phyloP scores from a whole-genome alignment of 148 eudicot genomes.

The Spergularia bocconei region DNA sequence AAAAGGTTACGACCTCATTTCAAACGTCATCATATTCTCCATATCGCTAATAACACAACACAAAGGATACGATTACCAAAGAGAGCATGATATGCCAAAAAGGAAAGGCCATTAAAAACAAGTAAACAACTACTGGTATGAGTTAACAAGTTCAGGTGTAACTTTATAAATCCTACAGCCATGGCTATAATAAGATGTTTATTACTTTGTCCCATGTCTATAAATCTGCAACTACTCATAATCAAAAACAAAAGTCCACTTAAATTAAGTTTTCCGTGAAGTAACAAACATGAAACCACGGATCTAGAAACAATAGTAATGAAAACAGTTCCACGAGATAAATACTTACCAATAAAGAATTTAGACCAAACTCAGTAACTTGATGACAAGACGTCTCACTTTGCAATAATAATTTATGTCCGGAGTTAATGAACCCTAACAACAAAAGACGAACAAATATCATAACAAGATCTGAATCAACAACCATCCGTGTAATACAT shows the following conservation, averaged over 20 bases:
- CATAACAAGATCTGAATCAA: not conserved
- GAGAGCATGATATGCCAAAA: not conserved
- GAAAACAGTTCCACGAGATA: not conserved
- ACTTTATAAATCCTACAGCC: not conserved
- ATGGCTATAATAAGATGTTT: not conserved
- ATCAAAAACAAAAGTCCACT: not conserved
- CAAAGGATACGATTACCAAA: not conserved
- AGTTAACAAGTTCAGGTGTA: not conserved
- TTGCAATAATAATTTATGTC: not conserved
- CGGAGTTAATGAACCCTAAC: constrained; percentile 4
- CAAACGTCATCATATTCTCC: not conserved
- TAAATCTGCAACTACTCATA: not conserved
- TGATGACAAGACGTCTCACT: not conserved
- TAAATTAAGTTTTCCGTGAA: not conserved
- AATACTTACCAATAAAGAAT: not conserved
- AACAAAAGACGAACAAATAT: constrained; percentile 3
- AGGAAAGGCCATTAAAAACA: not conserved
- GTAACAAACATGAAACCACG: not conserved
- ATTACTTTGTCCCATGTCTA: not conserved
- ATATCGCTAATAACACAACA: not conserved
- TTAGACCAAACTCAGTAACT: not conserved
- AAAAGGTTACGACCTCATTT: not conserved
- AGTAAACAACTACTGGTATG: not conserved
- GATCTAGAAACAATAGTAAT: not conserved
- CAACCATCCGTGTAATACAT: not conserved